Evolutionary conservation across 192 early-diverging fungal species (phyloP), one percentile per base, ranked within the genome.

Genomic region (Entophlyctis luteolus): DNA sequence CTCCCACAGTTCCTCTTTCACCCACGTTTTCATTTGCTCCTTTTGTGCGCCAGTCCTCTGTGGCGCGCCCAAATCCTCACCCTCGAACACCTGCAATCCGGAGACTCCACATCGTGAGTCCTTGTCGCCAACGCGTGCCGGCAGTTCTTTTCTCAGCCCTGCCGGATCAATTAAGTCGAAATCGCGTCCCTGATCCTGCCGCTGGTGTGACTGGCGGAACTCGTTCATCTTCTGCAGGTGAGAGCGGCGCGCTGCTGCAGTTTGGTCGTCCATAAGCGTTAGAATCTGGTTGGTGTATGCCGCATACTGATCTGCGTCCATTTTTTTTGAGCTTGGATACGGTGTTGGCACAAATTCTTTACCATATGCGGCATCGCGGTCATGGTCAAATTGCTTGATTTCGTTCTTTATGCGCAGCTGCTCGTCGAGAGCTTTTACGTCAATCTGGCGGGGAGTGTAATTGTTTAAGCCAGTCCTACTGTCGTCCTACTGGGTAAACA

Each of bases 111-210:
- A 75, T 3, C 79, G 60, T 14, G 59, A 22, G 48, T 84, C 84
- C 2, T 69, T 68, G 48, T 81, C 77, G 2, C 63, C 69, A 1
- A 72, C 49, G n/a, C 82, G 71, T n/a, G 79, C 79, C 3, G 83
- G 83, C 3, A 56, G 45, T 42, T 85, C 82, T 5, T 80, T 82
- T 29, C 50, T 46, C 3, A 82, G 62, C 12, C 76, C 77, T 4
- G 69, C 16, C 20, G 82, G 84, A 46, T 85, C 80, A 63, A 81
- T 77, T 4, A 85, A 72, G 68, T 85, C 82, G 52, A 79, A 85
- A 54, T 85, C 84, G 10, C 84, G 70, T 10, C 80, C 72, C 52
- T 78, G 76, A 46, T 50, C 23, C 18, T 77, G 71, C 20, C 75
- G 48, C 46, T 84, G 81, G 34, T 85, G 49, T 14, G 62, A 34